Conservation (phyloP, 2,329 filamentous ascomycete species). For the Sarocladium strictum region DNA sequence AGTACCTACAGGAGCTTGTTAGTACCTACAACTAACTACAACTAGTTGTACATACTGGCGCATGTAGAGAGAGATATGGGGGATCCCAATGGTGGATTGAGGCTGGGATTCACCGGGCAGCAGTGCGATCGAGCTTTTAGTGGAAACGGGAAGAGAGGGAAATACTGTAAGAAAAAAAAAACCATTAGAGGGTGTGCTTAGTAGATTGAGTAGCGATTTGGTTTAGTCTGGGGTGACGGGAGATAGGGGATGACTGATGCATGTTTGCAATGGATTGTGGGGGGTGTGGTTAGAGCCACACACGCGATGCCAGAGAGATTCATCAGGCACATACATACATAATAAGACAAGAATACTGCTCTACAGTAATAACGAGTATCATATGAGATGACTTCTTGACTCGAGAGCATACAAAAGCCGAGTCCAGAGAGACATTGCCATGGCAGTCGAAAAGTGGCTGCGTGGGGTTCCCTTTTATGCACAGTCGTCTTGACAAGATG, state of each 20-base stretch:
- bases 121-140: neutral
- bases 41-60: too few species aligned
- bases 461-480: neutral
- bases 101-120: neutral
- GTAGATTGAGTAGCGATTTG: neutral
- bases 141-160: neutral
- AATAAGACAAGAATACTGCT: too few species aligned
- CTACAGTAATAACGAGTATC: too few species aligned
- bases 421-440: neutral
- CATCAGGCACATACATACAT: too few species aligned
- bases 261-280: constrained; percentile 8
- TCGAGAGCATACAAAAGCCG: neutral
- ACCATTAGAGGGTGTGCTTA: too few species aligned
- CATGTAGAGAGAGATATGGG: neutral
- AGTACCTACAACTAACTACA: too few species aligned
- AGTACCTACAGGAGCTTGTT: too few species aligned
- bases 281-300: neutral
- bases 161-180: too few species aligned
- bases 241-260: constrained; percentile 5
- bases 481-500: neutral
- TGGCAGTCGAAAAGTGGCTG: neutral
- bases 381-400: too few species aligned
- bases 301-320: neutral
- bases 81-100: neutral
- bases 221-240: neutral